Evolutionary conservation across 1,284 basidiomycete species (phyloP).

Genomic region (Cystobasidium slooffiae): DNA sequence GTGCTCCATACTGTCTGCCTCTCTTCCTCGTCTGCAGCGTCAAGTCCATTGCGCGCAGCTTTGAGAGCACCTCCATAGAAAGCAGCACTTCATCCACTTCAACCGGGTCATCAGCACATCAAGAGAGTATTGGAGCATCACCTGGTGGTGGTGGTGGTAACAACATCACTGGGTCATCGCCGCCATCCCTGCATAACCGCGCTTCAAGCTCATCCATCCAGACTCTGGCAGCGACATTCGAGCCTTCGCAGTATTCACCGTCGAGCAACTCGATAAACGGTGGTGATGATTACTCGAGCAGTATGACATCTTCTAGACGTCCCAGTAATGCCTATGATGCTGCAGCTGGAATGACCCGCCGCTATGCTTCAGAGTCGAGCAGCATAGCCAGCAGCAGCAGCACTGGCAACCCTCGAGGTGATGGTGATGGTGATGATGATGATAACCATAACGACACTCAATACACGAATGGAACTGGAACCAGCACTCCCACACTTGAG

Average conservation of each 20-base stretch:
- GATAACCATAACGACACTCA: neutral
- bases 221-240: conserved; percentile 18
- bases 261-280: neutral
- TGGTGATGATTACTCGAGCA: neutral
- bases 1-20: neutral
- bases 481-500: conserved; percentile 17
- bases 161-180: neutral
- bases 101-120: neutral
- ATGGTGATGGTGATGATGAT: neutral
- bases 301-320: too few relatives aligned
- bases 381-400: conserved; percentile 6
- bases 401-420: conserved; percentile 2
- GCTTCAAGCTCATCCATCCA: conserved; percentile 22
- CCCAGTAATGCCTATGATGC: neutral
- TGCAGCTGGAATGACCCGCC: neutral
- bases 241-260: conserved; percentile 2
- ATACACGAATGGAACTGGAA: neutral
- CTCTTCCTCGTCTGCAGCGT: neutral
- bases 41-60: conserved; percentile 20
- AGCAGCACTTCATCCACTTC: neutral
- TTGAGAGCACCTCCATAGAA: neutral
- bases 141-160: neutral
- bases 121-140: too few relatives aligned
- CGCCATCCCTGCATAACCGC: conserved; percentile 22
- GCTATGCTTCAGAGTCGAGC: neutral